phyloP scores from a whole-genome alignment of 257 asterid genomes.

The Ballota nigra region DNA sequence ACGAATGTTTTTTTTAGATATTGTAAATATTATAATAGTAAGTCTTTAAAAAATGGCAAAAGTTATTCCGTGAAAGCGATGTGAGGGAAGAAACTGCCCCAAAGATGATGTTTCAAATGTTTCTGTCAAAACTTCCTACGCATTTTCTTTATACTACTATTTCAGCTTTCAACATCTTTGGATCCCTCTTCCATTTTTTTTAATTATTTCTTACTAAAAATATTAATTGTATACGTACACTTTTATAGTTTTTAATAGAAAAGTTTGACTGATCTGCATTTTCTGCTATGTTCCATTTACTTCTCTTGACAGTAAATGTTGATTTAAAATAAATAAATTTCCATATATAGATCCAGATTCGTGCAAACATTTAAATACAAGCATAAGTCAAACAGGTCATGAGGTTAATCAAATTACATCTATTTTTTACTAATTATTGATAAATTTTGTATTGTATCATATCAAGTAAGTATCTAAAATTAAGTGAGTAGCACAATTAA shows the following conservation, averaged over 20 bases:
- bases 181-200: neutral
- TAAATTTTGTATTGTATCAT: neutral
- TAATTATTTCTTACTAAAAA: slow-evolving; percentile 30
- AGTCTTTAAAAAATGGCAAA: slow-evolving; percentile 15
- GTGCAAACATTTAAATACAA: neutral
- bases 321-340: neutral
- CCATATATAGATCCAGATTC: neutral
- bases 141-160: neutral
- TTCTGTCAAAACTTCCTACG: slow-evolving; percentile 39
- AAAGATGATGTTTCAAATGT: slow-evolving; percentile 54
- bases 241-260: slow-evolving; percentile 30
- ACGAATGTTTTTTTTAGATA: slow-evolving; percentile 11
- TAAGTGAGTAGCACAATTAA: too few species aligned
- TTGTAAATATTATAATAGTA: too few species aligned
- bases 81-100: slow-evolving; percentile 43
- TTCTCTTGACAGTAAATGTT: slow-evolving; percentile 22
- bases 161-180: slow-evolving; percentile 8
- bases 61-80: slow-evolving; percentile 56
- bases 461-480: too few species aligned
- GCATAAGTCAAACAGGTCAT: too few species aligned
- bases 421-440: neutral
- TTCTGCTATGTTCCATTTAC: slow-evolving; percentile 27
- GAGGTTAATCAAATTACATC: too few species aligned
- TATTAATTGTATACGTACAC: slow-evolving; percentile 23
- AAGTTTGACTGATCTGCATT: slow-evolving; percentile 40